Conservation (phyloP, 2,329 filamentous ascomycete genomes). For the Hypomyces perniciosus region DNA sequence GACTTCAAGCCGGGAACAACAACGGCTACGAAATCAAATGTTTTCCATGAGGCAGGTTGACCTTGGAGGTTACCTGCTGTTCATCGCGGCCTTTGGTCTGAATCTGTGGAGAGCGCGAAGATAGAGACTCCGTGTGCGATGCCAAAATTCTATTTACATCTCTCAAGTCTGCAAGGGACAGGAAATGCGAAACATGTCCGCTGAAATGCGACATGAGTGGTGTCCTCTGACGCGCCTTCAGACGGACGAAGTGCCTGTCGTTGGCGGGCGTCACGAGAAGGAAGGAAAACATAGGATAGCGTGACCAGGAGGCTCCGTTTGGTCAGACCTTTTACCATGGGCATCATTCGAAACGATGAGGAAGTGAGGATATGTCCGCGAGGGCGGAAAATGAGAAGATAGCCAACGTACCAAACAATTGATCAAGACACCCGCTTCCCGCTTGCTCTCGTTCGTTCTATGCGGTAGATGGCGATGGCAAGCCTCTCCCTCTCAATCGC, state of each 20-base stretch:
- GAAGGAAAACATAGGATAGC: slow-evolving; percentile 19
- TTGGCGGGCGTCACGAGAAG: background rate
- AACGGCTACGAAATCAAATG: slow-evolving; percentile 40
- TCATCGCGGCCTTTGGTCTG: slow-evolving; percentile 56
- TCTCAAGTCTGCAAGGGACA: background rate
- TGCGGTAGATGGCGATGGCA: no score
- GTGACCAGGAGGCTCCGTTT: slow-evolving; percentile 43
- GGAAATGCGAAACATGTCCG: background rate
- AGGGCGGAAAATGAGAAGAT: background rate
- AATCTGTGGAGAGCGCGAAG: slow-evolving; percentile 38
- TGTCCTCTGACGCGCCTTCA: background rate
- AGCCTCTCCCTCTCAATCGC: background rate
- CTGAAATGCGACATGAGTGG: background rate
- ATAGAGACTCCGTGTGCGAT: slow-evolving; percentile 49
- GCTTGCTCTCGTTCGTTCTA: no score
- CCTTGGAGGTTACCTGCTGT: slow-evolving; percentile 30
- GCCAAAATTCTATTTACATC: slow-evolving; percentile 10
- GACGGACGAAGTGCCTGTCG: slow-evolving; percentile 6
- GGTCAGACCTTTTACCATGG: slow-evolving; percentile 62
- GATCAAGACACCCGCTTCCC: background rate
- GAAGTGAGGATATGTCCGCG: background rate
- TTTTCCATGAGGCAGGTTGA: slow-evolving; percentile 3
- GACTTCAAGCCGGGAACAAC: slow-evolving; percentile 45
- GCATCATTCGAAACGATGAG: slow-evolving; percentile 42
- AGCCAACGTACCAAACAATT: background rate